Evolutionary conservation across 768 basidiomycete species (phyloP), one percentile per base, ranked within the genome.

Genomic region (Pisolithus microcarpus): DNA sequence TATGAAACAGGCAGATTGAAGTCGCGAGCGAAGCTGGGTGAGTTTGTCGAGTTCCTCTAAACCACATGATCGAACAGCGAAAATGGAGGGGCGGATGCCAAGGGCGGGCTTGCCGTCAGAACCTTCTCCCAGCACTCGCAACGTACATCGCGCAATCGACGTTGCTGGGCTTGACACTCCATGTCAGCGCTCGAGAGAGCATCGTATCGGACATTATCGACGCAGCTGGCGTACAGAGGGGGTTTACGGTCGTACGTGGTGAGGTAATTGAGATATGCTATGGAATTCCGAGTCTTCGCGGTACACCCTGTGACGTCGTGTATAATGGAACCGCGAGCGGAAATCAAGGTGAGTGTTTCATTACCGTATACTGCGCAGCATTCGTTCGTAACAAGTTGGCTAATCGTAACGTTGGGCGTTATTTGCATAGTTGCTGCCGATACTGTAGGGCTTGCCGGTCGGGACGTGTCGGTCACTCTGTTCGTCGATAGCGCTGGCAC

Each of bases 61-160:
- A 38, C 4, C 28, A 26, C 30, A 19, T 11, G 11, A 11, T 34
- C 13, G 31, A 34, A 34, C 52, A 84, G 81, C 1, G 82, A 86
- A 37, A 74, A 78, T 53, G 79, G 79, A 39, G 83, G 84, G 40
- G 78, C 81, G 26, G 81, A 83, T 48, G 80, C 85, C 3, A 84
- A 80, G 51, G 83, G 87, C 9, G 75, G 89, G 52, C 75, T 82
- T 46, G 79, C 84, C 6, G 85, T 94, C 2, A 75, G 91, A 38
- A 73, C 81, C 19, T n/a, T n/a, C n/a, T n/a, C n/a, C n/a, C n/a
- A n/a, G n/a, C 75, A 26, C 55, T 81, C 42, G 40, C 70, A 24
- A 69, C 68, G 49, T 75, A 71, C 52, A 48, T 73, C 38, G 60
- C 68, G 21, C 72, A 79, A 46, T 68, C 65, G 50, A 57, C 65